These are phyloP conservation scores for Rubroshorea leprosula DNA, from an alignment of 345 rosid species.

Conservation along the genomic window DNA sequence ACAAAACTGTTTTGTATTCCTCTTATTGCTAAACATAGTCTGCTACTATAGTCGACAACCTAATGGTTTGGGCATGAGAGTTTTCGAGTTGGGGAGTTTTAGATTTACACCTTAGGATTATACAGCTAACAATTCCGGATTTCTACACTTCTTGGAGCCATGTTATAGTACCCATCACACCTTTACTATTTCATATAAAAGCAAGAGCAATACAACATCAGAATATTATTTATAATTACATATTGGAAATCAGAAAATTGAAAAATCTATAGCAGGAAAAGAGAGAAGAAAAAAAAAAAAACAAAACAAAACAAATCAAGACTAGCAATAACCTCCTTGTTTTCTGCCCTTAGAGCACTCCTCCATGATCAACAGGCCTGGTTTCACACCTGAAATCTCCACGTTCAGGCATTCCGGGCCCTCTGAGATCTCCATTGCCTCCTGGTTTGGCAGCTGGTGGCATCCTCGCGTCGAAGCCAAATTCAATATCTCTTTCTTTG, in stretches of 20 bases:
- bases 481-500: constrained; percentile 33
- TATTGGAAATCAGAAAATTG: not conserved
- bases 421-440: constrained; percentile 24
- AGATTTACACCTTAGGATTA: no score
- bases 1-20: no score
- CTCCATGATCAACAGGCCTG: constrained; percentile 12
- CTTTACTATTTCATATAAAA: no score
- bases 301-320: not conserved
- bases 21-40: no score
- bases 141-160: no score
- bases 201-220: no score
- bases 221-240: constrained; percentile 2
- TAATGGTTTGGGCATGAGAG: no score
- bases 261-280: not conserved
- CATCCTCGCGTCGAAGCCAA: constrained; percentile 38
- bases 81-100: no score
- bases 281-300: not conserved
- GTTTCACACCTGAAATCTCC: constrained; percentile 1
- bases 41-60: no score
- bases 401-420: constrained; percentile 19
- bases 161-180: no score
- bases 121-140: no score
- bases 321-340: not conserved
- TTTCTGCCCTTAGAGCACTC: constrained; percentile 1
- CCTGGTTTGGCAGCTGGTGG: constrained; percentile 15